A percentile compares a stretch with the other conserved stretches of the same genome.
Conservation (phyloP, 1,284 basidiomycete genomes). For the Leccinum griseonigrum region DNA sequence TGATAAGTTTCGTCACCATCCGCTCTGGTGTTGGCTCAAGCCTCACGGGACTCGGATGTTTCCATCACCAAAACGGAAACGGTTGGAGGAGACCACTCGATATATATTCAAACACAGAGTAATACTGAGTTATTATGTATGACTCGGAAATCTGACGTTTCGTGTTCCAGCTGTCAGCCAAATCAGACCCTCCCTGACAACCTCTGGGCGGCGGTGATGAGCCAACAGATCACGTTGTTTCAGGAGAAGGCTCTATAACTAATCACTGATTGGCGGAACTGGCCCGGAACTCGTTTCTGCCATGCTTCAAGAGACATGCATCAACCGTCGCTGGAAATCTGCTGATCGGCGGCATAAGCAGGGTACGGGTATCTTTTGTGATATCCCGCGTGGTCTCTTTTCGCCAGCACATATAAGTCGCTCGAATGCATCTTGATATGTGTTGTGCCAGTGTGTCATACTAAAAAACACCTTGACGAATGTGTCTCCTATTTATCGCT, state of each 20-base stretch:
- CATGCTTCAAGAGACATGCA: neutral
- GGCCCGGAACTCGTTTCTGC: neutral
- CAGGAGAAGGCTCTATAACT: neutral
- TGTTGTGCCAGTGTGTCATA: neutral
- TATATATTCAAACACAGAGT: neutral
- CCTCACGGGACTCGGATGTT: too few species aligned
- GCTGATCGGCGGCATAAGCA: neutral
- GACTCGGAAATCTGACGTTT: neutral
- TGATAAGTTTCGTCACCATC: too few species aligned
- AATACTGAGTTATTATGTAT: neutral
- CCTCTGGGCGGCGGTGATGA: neutral
- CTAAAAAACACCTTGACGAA: conserved; percentile 4
- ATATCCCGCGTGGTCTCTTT: conserved; percentile 1
- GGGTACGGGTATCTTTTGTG: neutral
- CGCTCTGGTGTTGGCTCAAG: too few species aligned
- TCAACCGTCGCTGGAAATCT: neutral
- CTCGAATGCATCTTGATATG: neutral
- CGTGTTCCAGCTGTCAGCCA: neutral
- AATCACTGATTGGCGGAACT: neutral
- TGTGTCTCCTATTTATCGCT: conserved; percentile 11
- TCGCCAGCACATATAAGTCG: conserved; percentile 2
- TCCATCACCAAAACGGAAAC: too few species aligned
- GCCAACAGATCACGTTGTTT: neutral
- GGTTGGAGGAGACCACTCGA: too few species aligned
- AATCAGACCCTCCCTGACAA: neutral